A percentile compares a stretch with the other conserved stretches of the same genome.
Conservation (phyloP, 2,329 filamentous ascomycete species). For the Hymenoscyphus infarciens region DNA sequence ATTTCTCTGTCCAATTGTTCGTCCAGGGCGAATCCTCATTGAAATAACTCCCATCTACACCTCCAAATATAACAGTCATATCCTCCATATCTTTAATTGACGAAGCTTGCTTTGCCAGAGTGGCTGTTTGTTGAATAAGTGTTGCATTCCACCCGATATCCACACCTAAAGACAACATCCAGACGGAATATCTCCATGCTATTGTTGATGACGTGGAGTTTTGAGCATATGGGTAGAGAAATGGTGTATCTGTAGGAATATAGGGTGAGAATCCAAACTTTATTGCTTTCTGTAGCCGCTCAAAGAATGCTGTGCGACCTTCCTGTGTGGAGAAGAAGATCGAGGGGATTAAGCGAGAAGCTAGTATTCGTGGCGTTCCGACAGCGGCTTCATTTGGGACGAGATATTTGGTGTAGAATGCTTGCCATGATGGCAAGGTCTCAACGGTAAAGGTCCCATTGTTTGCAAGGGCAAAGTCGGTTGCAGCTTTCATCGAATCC, state of each 20-base stretch:
- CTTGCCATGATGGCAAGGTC: neutral
- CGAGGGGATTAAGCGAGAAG: neutral
- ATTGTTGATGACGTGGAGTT: conserved; percentile 22
- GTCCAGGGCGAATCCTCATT: conserved; percentile 23
- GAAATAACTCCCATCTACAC: conserved; percentile 15
- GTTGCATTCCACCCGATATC: conserved; percentile 17
- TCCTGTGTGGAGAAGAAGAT: neutral
- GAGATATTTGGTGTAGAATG: conserved; percentile 2
- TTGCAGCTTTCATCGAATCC: conserved; percentile 16
- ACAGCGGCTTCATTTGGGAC: neutral
- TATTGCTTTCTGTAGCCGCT: neutral
- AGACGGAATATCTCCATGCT: conserved; percentile 19
- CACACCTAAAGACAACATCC: conserved; percentile 14
- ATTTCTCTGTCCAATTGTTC: conserved; percentile 19
- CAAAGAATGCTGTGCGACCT: neutral
- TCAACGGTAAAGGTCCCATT: neutral
- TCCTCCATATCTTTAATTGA: neutral
- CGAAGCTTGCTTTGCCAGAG: conserved; percentile 6
- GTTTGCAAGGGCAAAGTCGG: conserved; percentile 11
- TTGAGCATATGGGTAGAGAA: conserved; percentile 13
- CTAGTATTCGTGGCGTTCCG: neutral
- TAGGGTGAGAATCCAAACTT: conserved; percentile 10
- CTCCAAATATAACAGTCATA: conserved; percentile 5
- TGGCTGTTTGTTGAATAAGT: conserved; percentile 8
- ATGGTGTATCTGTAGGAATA: conserved; percentile 19